Percentiles rank a stretch among this genome's conserved stretches.
Evolutionary conservation across 140 eudicot genomes (phyloP).

Genomic region (Erigeron philadelphicus): DNA sequence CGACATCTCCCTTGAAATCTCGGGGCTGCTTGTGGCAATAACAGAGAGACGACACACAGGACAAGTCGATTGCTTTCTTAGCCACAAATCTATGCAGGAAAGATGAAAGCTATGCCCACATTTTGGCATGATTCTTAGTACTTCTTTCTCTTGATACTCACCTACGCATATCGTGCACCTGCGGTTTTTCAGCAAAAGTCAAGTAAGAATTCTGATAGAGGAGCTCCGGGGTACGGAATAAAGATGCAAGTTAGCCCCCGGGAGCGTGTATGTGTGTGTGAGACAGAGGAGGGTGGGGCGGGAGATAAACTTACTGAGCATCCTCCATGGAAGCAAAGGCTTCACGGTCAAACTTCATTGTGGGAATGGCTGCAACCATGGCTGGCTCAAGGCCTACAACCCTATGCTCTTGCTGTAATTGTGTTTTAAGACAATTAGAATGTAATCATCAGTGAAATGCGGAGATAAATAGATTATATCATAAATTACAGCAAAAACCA

Average conservation of each 20-base stretch:
- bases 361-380: constrained; percentile 90
- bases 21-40: constrained; percentile 36
- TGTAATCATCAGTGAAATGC: neutral
- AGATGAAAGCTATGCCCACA: constrained; percentile 92
- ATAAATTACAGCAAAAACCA: neutral
- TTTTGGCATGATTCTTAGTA: constrained; percentile 84
- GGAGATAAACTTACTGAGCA: constrained; percentile 60
- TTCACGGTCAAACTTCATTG: constrained; percentile 69
- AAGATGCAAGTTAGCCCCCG: too few species aligned
- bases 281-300: neutral
- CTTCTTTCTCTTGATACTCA: constrained; percentile 89
- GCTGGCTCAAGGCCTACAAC: constrained; percentile 69
- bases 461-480: neutral
- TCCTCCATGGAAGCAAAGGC: constrained; percentile 77
- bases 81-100: constrained; percentile 87
- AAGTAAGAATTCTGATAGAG: neutral
- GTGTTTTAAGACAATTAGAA: constrained; percentile 22
- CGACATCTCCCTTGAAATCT: constrained; percentile 39
- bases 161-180: constrained; percentile 89
- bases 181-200: constrained; percentile 20
- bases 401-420: constrained; percentile 71
- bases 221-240: too few species aligned
- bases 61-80: constrained; percentile 83
- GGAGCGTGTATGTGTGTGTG: neutral
- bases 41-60: constrained; percentile 89